Evolutionary conservation across 2,329 filamentous ascomycete species (phyloP).

Genomic region (Aspergillus caelatus): DNA sequence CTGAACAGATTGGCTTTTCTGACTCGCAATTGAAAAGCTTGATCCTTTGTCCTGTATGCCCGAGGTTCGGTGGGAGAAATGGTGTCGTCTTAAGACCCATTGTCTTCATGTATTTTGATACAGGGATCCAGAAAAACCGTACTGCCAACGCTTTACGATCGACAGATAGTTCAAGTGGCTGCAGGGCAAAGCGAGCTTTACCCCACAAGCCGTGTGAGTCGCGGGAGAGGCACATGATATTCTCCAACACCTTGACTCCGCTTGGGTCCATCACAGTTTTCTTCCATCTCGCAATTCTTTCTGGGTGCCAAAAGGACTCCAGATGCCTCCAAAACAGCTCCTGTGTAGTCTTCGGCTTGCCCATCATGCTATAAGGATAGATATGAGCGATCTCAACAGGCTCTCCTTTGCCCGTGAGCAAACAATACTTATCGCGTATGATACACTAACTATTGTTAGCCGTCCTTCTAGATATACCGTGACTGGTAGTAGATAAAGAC

Average conservation of each 20-base stretch:
- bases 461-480: rapidly evolving
- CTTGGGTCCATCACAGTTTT: neutral
- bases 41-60: neutral
- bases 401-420: too few relatives aligned
- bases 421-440: too few relatives aligned
- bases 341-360: too few relatives aligned
- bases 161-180: neutral
- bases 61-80: neutral
- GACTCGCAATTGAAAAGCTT: too few relatives aligned
- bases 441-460: too few relatives aligned
- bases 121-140: neutral
- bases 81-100: neutral
- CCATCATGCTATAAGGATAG: too few relatives aligned
- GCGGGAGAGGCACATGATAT: neutral
- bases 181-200: neutral
- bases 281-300: neutral
- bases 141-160: neutral
- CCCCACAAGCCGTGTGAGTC: neutral
- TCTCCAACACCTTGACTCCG: too few relatives aligned
- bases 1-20: neutral
- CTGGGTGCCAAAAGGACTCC: too few relatives aligned
- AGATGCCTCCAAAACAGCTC: too few relatives aligned
- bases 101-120: neutral
- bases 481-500: too few relatives aligned
- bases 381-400: too few relatives aligned